Base-by-base conservation (phyloP, 2,329 filamentous ascomycete genomes). In the Fusarium nisikadoi region DNA sequence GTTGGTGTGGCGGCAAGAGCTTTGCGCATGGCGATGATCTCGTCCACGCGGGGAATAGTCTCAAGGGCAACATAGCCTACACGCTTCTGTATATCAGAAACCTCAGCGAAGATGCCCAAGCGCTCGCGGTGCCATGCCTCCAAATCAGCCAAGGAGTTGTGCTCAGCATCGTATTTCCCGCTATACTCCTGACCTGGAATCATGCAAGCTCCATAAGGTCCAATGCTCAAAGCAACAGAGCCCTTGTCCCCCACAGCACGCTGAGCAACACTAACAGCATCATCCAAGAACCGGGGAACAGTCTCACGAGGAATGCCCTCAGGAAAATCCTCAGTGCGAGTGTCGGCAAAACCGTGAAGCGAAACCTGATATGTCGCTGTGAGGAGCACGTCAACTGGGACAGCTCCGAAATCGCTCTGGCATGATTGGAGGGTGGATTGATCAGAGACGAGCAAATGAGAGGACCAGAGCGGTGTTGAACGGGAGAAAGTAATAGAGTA, bases 281-380 rank as follows among this genome's bases (percentile, higher is more conserved):
- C 75, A n/a, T 83, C 76, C 5, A 88, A 73, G 59, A 83, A 86
- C 8, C 65, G 76, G 16, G 80, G 80, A 19, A 89, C 82, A 17
- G 80, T 80, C 10, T 74, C 65, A 8, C 76, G 73, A 6, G 78
- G 66, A 31, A 90, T 82, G 5, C 87, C 88, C 8, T 81, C 27
- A 0, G 86, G 85, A 49, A 80, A 83, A 5, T 80, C 71, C 0
- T 79, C 23, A 3, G 82, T 85, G 59, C 68, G 83, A 3, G 89
- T 91, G 41, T 81, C 81, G 6, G 79, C 78, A 71, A 92, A 91
- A 0, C 87, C 90, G 16, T 87, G 81, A 12, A 85, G 78, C 1
- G 88, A 91, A 3, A 88, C 82, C 77, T 93, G 91, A 78, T 93
- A 93, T 1, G 91, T 93, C 12, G 90, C 90, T 14, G 90, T 92